Evolutionary conservation across 257 asterid genomes (phyloP), one percentile per base, ranked within the genome.

Genomic region (Solanum rostratum): DNA sequence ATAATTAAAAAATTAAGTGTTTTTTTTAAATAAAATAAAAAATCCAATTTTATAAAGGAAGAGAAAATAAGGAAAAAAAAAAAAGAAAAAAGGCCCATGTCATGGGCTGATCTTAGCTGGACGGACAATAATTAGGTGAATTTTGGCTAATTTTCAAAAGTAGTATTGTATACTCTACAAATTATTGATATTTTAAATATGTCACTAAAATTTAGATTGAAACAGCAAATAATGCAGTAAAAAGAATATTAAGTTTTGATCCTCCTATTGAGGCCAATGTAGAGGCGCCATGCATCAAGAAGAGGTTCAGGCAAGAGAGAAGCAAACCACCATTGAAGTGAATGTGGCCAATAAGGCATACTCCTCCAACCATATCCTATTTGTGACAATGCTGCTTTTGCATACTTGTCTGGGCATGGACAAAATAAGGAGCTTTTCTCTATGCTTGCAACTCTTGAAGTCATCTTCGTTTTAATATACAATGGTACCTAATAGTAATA

Each of bases 401-500:
- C 97, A 83, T 96, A 96, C 20, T 78, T 66, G 50, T 89, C 90
- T 0, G 99, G 89, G 0, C 90, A 81, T 19, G 98, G 98, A 52
- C 93, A 80, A 27, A 93, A 93, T 5, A 92, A n/a, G 0, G 95
- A 89, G 4, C 97, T 60, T 86, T 86, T 91, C 85, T 89, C 91
- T 41, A 92, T 90, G 66, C 15, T 63, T 70, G 96, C 98, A n/a
- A 95, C 93, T 60, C 84, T 85, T n/a, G 97, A 89, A 46, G 91
- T 88, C 99, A 94, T 96, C 60, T 84, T 89, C 1, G 98, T 96
- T 14, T 88, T 89, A 45, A 96, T 97, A 68, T 93, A 95, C 12
- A 96, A 80, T 39, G 99, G 99, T 43, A 96, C 97, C 97, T 95
- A 78, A n/a, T n/a, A n/a, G n/a, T n/a, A n/a, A n/a, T n/a, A n/a